Conservation (phyloP, 768 basidiomycete genomes). For the Leccinellum luteum region DNA sequence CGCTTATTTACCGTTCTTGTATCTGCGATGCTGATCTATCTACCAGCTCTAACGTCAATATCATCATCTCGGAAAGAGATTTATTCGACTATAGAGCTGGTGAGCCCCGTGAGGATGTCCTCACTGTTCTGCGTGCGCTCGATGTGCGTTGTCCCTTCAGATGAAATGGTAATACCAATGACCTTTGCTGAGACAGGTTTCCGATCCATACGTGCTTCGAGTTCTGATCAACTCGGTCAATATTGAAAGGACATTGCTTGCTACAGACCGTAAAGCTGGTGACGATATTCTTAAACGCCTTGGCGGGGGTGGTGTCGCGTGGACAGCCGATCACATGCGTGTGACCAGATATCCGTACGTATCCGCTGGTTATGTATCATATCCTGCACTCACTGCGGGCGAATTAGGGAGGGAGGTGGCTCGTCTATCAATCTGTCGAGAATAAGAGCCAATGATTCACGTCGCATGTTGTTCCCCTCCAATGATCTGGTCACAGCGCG, state of each 20-base stretch:
- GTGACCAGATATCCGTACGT: conserved; percentile 67
- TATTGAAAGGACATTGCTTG: conserved; percentile 75
- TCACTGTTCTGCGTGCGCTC: conserved; percentile 80
- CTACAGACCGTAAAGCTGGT: conserved; percentile 59
- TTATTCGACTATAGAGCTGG: conserved; percentile 78
- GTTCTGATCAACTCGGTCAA: conserved; percentile 71
- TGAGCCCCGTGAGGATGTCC: conserved; percentile 59
- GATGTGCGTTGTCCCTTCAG: conserved; percentile 47
- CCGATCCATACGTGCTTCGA: conserved; percentile 70
- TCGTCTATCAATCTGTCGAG: conserved; percentile 41
- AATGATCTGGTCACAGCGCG: conserved; percentile 49
- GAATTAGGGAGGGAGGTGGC: conserved; percentile 64
- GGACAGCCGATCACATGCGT: conserved; percentile 59
- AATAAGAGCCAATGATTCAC: conserved; percentile 33
- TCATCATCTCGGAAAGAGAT: conserved; percentile 70
- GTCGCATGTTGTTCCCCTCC: conserved; percentile 51
- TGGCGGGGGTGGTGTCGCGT: conserved; percentile 52
- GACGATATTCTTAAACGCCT: conserved; percentile 48
- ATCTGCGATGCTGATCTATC: conserved; percentile 9
- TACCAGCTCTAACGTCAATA: conserved; percentile 43
- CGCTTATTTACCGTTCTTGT: conserved; percentile 12
- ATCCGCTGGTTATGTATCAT: not conserved
- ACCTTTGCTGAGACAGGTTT: conserved; percentile 48
- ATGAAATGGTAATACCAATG: not conserved
- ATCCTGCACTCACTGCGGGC: not conserved